Percentiles rank a stretch among this genome's conserved stretches.
Conservation (phyloP, 805 yeast species). For the Hanseniaspora lachancei region DNA sequence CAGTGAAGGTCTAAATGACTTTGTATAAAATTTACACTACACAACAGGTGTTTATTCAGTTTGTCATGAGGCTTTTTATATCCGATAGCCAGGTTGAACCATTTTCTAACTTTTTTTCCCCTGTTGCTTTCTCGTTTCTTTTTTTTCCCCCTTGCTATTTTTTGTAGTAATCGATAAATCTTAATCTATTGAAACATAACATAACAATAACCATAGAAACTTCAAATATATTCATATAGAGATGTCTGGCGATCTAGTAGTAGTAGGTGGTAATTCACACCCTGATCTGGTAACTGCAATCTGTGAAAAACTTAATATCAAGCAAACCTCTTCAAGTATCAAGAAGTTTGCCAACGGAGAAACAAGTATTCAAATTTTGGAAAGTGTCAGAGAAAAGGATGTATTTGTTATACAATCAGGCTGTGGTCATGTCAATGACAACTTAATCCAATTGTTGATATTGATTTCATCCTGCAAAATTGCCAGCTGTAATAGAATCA, state of each 20-base stretch:
- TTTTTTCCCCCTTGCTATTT: too few species aligned
- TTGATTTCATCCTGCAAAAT: slow-evolving; percentile 86
- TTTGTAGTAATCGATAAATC: too few species aligned
- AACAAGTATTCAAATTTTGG: slow-evolving; percentile 70
- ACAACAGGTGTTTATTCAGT: too few species aligned
- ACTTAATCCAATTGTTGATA: slow-evolving; percentile 67
- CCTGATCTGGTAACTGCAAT: slow-evolving; percentile 63
- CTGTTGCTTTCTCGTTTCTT: too few species aligned
- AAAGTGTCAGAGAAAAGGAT: slow-evolving; percentile 90
- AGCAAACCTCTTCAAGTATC: slow-evolving; percentile 51
- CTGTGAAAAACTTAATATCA: slow-evolving; percentile 63
- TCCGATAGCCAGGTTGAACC: too few species aligned
- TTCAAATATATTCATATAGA: not conserved
- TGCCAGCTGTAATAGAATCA: slow-evolving; percentile 77
- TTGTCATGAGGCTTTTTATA: too few species aligned
- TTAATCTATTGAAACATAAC: too few species aligned
- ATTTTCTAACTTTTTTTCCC: too few species aligned
- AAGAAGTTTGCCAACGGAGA: slow-evolving; percentile 82
- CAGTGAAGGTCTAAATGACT: too few species aligned
- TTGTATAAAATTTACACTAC: too few species aligned
- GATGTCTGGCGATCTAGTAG: slow-evolving; percentile 53
- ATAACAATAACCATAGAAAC: not conserved
- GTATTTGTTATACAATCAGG: slow-evolving; percentile 82
- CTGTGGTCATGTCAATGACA: slow-evolving; percentile 79
- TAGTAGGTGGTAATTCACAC: slow-evolving; percentile 85